phyloP scores from a whole-genome alignment of 208 protist species.

The Leishmania major region DNA sequence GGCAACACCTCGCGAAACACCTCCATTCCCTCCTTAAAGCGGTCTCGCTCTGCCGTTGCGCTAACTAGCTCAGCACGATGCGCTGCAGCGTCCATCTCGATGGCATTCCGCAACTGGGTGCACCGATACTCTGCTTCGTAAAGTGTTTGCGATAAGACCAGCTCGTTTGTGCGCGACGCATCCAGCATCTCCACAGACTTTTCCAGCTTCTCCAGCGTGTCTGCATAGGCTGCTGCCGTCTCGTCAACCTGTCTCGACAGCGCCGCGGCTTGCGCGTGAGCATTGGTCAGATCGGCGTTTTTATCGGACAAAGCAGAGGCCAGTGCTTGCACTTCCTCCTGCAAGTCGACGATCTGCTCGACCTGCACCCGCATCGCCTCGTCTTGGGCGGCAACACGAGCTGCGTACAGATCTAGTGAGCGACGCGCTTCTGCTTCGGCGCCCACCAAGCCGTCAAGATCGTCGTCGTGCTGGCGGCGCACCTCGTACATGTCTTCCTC shows the following conservation, averaged over 20 bases:
- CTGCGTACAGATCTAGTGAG: conserved; percentile 16
- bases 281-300: neutral
- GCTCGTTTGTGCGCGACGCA: conserved; percentile 40
- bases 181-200: conserved; percentile 51
- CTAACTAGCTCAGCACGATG: neutral
- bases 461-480: conserved; percentile 11
- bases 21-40: conserved; percentile 1
- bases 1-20: conserved; percentile 21
- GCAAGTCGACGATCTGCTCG: conserved; percentile 39
- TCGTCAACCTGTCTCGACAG: conserved; percentile 35
- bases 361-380: conserved; percentile 35
- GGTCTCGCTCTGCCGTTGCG: neutral
- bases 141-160: conserved; percentile 28
- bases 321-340: conserved; percentile 47
- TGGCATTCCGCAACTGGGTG: conserved; percentile 16
- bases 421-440: conserved; percentile 25
- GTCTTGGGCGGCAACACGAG: conserved; percentile 27
- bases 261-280: neutral
- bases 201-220: conserved; percentile 51
- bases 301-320: conserved; percentile 5
- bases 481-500: conserved; percentile 45
- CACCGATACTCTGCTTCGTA: conserved; percentile 44
- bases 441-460: conserved; percentile 8
- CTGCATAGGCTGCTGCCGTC: conserved; percentile 43
- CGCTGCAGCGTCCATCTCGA: conserved; percentile 5